These are phyloP conservation scores for Trichosporon sp. DNA, from an alignment of 1,284 basidiomycete genomes.

Conservation along the genomic window DNA sequence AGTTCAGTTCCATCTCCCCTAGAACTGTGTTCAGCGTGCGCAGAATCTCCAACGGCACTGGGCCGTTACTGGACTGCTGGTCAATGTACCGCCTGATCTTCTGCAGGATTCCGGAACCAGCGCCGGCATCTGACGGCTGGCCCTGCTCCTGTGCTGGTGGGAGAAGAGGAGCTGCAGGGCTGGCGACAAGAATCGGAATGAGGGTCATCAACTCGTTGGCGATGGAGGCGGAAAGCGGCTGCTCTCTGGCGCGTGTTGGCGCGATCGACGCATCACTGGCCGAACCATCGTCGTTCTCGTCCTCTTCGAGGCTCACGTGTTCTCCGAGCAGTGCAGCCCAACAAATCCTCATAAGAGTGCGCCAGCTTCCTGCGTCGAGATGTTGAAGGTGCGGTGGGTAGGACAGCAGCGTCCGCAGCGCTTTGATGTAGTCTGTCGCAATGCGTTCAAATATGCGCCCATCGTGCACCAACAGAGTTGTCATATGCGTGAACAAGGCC, in stretches of 20 bases:
- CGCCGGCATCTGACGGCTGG: conserved; percentile 24
- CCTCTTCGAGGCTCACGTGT: conserved; percentile 50
- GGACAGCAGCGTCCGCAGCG: conserved; percentile 61
- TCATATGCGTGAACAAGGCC: conserved; percentile 62
- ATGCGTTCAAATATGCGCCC: conserved; percentile 61
- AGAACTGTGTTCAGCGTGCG: conserved; percentile 64
- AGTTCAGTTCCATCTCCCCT: conserved; percentile 68
- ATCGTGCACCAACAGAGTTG: conserved; percentile 59
- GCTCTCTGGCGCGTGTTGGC: conserved; percentile 3
- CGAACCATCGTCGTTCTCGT: conserved; percentile 17
- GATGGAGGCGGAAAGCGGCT: conserved; percentile 1
- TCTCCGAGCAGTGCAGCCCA: conserved; percentile 73
- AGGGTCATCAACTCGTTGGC: conserved; percentile 60
- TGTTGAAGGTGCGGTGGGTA: conserved; percentile 74
- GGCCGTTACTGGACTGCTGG: conserved; percentile 60
- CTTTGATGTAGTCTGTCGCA: conserved; percentile 74
- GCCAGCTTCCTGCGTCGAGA: conserved; percentile 64
- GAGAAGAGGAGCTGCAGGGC: conserved; percentile 47
- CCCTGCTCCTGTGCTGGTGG: conserved; percentile 15
- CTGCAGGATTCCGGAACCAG: conserved; percentile 58
- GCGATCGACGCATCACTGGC: conserved; percentile 30
- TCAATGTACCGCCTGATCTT: conserved; percentile 65
- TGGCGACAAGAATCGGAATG: conserved; percentile 62
- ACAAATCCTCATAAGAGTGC: conserved; percentile 61
- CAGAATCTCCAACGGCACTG: conserved; percentile 69